Evolutionary conservation across 306 rosid genomes (phyloP).

Genomic region (Medicago ruthenica): DNA sequence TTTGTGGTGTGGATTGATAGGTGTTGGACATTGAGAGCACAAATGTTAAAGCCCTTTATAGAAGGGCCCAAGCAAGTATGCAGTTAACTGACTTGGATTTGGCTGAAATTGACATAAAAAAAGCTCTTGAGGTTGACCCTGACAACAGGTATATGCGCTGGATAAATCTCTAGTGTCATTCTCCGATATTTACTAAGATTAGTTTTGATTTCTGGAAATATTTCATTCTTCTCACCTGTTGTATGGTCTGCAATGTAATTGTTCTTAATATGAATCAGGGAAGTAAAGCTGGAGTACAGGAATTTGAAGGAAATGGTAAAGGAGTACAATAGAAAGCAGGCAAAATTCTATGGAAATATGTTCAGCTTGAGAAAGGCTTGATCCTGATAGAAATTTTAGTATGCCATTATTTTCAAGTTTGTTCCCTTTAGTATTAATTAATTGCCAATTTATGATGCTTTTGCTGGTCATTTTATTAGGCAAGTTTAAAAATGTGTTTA

Average conservation of each 20-base stretch:
- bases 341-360: slow-evolving; percentile 90
- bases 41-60: slow-evolving; percentile 89
- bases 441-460: background rate
- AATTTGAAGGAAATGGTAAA: slow-evolving; percentile 78
- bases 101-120: slow-evolving; percentile 88
- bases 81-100: slow-evolving; percentile 77
- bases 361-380: slow-evolving; percentile 65
- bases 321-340: slow-evolving; percentile 75
- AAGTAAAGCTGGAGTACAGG: slow-evolving; percentile 83
- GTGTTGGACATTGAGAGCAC: slow-evolving; percentile 74
- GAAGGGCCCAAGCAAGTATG: slow-evolving; percentile 90
- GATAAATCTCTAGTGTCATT: background rate
- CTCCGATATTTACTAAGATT: background rate
- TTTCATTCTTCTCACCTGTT: background rate
- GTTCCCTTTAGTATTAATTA: background rate
- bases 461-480: background rate
- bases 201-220: background rate
- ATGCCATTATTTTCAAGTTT: slow-evolving; percentile 1
- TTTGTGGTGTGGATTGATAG: slow-evolving; percentile 45
- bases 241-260: background rate
- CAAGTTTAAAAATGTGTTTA: background rate
- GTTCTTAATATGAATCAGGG: slow-evolving; percentile 55
- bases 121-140: slow-evolving; percentile 91
- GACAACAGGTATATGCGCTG: slow-evolving; percentile 62
- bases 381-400: slow-evolving; percentile 48